These are phyloP conservation scores for Aspergillus cavernicola DNA, from an alignment of 495 filamentous ascomycete genomes.

Conservation along the genomic window DNA sequence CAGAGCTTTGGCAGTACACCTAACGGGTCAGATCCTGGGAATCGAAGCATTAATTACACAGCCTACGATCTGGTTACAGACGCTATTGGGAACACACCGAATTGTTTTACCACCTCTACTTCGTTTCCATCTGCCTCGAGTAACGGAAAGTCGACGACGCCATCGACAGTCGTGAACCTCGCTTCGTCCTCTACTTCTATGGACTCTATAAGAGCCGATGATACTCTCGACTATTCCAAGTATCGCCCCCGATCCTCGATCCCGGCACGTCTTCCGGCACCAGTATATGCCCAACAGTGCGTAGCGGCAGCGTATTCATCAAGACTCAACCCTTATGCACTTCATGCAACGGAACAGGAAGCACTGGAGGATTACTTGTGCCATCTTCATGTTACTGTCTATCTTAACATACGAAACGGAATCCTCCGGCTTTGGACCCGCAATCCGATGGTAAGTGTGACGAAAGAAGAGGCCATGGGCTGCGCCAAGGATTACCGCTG, in stretches of 20 bases:
- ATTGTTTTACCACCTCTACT: constrained; percentile 28
- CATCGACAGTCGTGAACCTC: constrained; percentile 21
- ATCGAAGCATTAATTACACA: constrained; percentile 7
- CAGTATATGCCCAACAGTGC: constrained; percentile 82
- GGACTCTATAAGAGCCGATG: constrained; percentile 8
- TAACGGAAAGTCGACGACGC: constrained; percentile 31
- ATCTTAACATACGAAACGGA: constrained; percentile 94
- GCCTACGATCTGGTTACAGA: constrained; percentile 19
- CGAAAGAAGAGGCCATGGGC: constrained; percentile 82
- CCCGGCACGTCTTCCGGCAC: constrained; percentile 64
- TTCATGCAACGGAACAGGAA: constrained; percentile 82
- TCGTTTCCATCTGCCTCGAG: constrained; percentile 7
- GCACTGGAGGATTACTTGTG: constrained; percentile 77
- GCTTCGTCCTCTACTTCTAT: constrained; percentile 15
- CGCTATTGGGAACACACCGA: constrained; percentile 25
- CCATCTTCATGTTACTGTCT: constrained; percentile 87
- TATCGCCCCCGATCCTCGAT: constrained; percentile 72
- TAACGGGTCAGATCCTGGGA: constrained; percentile 7
- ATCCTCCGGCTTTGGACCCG: constrained; percentile 87
- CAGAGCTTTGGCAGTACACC: background rate
- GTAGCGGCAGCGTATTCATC: constrained; percentile 85
- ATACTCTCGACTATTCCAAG: constrained; percentile 25
- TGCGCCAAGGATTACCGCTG: constrained; percentile 89
- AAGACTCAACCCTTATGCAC: constrained; percentile 80
- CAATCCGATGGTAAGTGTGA: constrained; percentile 85